Percentiles rank a stretch among this genome's conserved stretches.
These are phyloP conservation scores for Fusarium nelsonii DNA, from an alignment of 2,329 filamentous ascomycete species.

Conservation along the genomic window DNA sequence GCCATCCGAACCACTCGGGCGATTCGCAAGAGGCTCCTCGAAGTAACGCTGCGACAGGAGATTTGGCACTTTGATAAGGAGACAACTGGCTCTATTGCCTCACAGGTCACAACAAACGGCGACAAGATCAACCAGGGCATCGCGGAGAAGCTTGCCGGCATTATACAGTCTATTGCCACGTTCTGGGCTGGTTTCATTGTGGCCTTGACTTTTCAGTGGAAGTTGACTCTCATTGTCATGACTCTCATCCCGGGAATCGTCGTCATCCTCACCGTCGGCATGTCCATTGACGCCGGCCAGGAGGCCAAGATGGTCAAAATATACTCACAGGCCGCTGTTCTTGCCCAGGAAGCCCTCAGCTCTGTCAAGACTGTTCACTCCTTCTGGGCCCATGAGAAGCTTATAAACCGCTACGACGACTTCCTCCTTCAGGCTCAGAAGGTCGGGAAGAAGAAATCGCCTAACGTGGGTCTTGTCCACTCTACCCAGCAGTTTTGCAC, in stretches of 20 bases:
- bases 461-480: conserved; percentile 55
- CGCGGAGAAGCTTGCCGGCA: conserved; percentile 55
- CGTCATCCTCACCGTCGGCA: conserved; percentile 51
- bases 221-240: conserved; percentile 58
- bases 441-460: conserved; percentile 55
- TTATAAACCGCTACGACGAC: conserved; percentile 56
- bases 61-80: conserved; percentile 62
- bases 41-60: conserved; percentile 63
- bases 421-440: conserved; percentile 54
- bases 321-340: conserved; percentile 51
- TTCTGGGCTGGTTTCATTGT: conserved; percentile 56
- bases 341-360: conserved; percentile 54
- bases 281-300: conserved; percentile 48
- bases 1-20: conserved; percentile 64
- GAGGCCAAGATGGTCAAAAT: conserved; percentile 52
- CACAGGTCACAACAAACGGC: conserved; percentile 55
- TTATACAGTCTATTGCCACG: conserved; percentile 55
- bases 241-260: conserved; percentile 50
- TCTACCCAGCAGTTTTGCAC: conserved; percentile 56
- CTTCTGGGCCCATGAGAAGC: conserved; percentile 55
- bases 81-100: conserved; percentile 57
- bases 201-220: conserved; percentile 58
- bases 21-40: conserved; percentile 62
- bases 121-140: conserved; percentile 57
- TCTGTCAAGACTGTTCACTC: conserved; percentile 58